phyloP scores from a whole-genome alignment of 2,329 filamentous ascomycete genomes.

The Botrytis pseudocinerea region DNA sequence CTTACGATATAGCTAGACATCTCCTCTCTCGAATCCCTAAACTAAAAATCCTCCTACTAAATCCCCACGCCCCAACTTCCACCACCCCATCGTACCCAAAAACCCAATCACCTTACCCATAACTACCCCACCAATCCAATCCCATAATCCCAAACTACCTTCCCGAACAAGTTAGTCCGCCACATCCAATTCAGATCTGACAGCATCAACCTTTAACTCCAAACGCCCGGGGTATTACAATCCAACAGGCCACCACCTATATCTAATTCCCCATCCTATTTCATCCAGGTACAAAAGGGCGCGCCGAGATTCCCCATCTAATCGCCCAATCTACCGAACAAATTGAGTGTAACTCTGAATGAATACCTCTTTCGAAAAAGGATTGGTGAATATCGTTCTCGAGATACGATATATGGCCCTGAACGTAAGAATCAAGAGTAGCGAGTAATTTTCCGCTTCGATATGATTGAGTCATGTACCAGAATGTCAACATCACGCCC shows the following conservation, averaged over 20 bases:
- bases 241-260: fast-evolving
- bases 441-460: not conserved
- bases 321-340: not conserved
- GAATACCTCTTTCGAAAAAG: not conserved
- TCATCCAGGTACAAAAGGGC: not conserved
- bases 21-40: not conserved
- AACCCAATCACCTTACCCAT: too few species aligned
- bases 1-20: too few species aligned
- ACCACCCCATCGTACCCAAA: not conserved
- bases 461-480: not conserved
- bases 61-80: not conserved
- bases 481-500: not conserved
- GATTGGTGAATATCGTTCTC: not conserved
- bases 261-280: not conserved
- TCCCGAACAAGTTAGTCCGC: not conserved
- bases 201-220: not conserved
- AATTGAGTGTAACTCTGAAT: not conserved
- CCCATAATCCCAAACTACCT: not conserved
- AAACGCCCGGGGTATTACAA: not conserved
- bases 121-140: too few species aligned
- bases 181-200: not conserved
- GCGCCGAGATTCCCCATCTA: not conserved
- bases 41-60: not conserved
- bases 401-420: not conserved
- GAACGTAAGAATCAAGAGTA: not conserved